These are phyloP conservation scores for Erodium chrysanthum DNA, from an alignment of 441 rosid species.

Conservation along the genomic window DNA sequence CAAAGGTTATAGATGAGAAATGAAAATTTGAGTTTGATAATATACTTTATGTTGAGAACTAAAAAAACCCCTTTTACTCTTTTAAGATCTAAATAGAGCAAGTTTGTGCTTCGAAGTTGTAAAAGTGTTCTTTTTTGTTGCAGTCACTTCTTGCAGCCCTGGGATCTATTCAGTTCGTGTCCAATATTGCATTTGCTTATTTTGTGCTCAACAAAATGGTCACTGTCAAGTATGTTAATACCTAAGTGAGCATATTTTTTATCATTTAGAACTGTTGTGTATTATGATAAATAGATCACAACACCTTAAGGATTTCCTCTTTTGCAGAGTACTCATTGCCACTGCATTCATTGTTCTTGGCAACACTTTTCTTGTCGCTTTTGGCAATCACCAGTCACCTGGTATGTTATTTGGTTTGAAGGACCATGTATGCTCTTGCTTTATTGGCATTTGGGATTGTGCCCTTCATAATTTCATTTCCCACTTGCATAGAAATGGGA, in stretches of 20 bases:
- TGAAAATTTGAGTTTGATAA: background rate
- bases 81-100: background rate
- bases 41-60: background rate
- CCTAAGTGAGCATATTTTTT: conserved; percentile 16
- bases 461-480: too few species aligned
- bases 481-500: too few species aligned
- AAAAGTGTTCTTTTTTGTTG: conserved; percentile 11
- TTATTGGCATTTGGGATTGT: background rate
- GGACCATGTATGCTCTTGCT: background rate
- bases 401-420: conserved; percentile 37
- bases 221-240: conserved; percentile 70
- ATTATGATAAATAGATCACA: conserved; percentile 13
- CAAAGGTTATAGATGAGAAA: background rate
- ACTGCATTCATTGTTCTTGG: conserved; percentile 93
- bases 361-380: conserved; percentile 83
- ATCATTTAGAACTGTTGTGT: background rate
- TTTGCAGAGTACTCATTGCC: conserved; percentile 70
- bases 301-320: conserved; percentile 17
- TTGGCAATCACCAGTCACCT: conserved; percentile 96
- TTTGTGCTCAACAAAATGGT: conserved; percentile 81
- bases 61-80: background rate
- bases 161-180: conserved; percentile 90
- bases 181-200: conserved; percentile 93
- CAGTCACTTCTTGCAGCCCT: conserved; percentile 98
- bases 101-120: background rate